Base-by-base conservation (phyloP, 306 rosid species). In the Malus fusca region DNA sequence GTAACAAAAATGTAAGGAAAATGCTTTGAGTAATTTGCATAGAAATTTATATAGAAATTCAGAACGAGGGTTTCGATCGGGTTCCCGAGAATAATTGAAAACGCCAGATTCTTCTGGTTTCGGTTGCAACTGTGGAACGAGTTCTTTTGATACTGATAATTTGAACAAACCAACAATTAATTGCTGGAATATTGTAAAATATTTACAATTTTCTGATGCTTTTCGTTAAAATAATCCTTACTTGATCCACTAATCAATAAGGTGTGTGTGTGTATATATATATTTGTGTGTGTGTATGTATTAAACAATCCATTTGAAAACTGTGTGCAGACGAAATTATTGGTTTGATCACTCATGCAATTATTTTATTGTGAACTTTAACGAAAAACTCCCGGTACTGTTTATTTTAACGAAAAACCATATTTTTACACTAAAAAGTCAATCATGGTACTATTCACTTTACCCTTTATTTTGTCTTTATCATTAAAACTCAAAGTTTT, bases 361-460 rank as follows among this genome's bases (percentile, higher is more conserved):
- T 7, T 37, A 26, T 26, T 26, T 26, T 26, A 26, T 26, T 26
- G 3, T 0, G 4, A 30, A 30, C 0, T 31, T 31, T 31, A 31
- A 4, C 5, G 5, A 31, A 31, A 31, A 31, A 0, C 0, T 31
- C 0, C 0, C 0, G 5, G 0, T 4, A 31, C 5, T 31, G 33
- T 31, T 31, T 31, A 31, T 0, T 31, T 31, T 31, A 31, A 31
- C 5, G 4, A 4, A 31, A 31, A 31, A 31, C 4, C 0, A 31
- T 4, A 31, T 31, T 4, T 31, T 31, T 31, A 31, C 5, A 31
- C 5, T 31, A 31, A 31, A 31, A 31, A 31, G 0, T 31, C 4
- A 31, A 31, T 4, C 4, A 0, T 31, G 4, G 5, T 31, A 31
- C 0, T 31, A 31, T 31, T 31, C 1, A 31, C 0, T 31, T 31